Percentiles rank a stretch among this genome's conserved stretches.
Conservation (phyloP, 768 basidiomycete genomes). For the Suillus subaureus region DNA sequence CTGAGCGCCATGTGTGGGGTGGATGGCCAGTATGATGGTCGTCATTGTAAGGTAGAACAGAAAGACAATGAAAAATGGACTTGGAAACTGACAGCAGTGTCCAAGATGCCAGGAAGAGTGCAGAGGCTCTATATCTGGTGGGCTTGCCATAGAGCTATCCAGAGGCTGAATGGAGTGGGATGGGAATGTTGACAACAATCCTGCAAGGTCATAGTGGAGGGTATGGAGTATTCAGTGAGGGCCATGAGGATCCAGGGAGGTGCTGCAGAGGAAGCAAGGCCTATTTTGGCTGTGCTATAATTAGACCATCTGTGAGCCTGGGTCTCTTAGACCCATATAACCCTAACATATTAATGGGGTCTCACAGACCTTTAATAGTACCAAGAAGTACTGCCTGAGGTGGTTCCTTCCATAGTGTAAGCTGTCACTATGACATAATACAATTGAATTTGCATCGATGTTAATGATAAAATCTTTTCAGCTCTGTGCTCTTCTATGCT, state of each 20-base stretch:
- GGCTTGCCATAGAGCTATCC: not conserved
- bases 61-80: not conserved
- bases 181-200: not conserved
- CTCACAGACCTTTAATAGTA: not conserved
- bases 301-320: not conserved
- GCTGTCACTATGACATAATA: not conserved
- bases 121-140: not conserved
- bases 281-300: not conserved
- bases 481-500: not conserved
- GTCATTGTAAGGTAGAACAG: not conserved
- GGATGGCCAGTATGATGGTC: not conserved
- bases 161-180: not conserved
- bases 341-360: not conserved
- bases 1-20: not conserved
- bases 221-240: not conserved
- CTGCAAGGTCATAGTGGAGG: not conserved
- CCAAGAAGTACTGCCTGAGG: not conserved
- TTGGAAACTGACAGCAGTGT: not conserved
- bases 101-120: not conserved
- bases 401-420: not conserved
- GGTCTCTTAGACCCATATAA: not conserved
- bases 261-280: not conserved
- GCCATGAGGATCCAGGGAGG: not conserved
- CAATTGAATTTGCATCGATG: not conserved
- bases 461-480: not conserved